These are phyloP conservation scores for Cladorrhinum samala DNA, from an alignment of 495 filamentous ascomycete species.

Conservation along the genomic window DNA sequence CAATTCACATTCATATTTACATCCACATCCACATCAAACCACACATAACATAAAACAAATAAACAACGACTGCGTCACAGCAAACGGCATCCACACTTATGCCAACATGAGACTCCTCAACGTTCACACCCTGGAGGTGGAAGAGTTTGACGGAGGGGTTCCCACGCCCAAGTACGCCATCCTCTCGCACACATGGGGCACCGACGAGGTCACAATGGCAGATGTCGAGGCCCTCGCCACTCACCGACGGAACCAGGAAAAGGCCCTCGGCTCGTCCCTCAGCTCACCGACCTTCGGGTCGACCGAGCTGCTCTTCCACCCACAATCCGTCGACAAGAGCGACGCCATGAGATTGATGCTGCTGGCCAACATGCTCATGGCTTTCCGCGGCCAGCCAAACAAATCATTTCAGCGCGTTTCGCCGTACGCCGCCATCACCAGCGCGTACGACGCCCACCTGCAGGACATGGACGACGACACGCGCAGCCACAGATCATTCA, in stretches of 20 bases:
- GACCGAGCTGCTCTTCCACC: background rate
- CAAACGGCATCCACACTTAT: no score
- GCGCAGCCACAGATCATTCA: background rate
- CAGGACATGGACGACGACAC: conserved; percentile 5
- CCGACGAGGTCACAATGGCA: conserved; percentile 28
- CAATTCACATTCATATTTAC: no score
- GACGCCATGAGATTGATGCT: conserved; percentile 23
- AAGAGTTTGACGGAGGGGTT: conserved; percentile 27
- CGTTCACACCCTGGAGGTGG: conserved; percentile 26
- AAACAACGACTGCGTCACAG: no score
- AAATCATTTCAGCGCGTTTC: background rate
- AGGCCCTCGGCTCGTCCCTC: background rate
- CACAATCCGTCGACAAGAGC: conserved; percentile 3
- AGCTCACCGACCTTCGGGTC: background rate
- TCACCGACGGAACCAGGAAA: background rate
- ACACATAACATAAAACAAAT: no score
- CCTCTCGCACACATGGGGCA: conserved; percentile 40
- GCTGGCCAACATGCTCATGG: conserved; percentile 22
- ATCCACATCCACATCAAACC: no score
- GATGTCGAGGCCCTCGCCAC: conserved; percentile 18
- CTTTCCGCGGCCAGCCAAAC: conserved; percentile 14
- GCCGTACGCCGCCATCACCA: conserved; percentile 8
- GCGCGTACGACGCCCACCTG: background rate
- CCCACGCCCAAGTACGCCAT: conserved; percentile 36
- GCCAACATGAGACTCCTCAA: conserved; percentile 36